These are phyloP conservation scores for Aspergillus piperis DNA, from an alignment of 2,329 filamentous ascomycete species.

Conservation along the genomic window DNA sequence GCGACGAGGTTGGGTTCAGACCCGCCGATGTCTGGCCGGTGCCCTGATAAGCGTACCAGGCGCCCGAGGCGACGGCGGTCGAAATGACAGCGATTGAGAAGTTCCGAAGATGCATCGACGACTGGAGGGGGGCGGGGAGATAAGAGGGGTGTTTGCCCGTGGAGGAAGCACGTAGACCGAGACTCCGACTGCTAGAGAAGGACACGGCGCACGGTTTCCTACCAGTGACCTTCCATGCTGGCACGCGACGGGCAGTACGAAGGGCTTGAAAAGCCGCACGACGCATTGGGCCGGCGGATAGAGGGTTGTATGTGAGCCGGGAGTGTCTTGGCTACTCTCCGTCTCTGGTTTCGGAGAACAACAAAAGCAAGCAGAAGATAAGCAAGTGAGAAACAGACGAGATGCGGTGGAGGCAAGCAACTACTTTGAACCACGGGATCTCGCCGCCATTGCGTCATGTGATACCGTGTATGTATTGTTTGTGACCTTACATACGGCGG, in stretches of 20 bases:
- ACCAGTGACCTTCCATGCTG: constrained; percentile 46
- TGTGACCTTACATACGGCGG: not conserved
- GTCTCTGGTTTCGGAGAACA: constrained; percentile 5
- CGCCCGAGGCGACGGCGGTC: constrained; percentile 50
- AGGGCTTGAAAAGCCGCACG: constrained; percentile 49
- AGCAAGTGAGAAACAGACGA: not conserved
- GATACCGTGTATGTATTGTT: constrained; percentile 4
- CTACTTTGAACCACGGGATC: not conserved
- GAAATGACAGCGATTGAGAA: constrained; percentile 52
- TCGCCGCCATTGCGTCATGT: constrained; percentile 7
- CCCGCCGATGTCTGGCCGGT: constrained; percentile 29
- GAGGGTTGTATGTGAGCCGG: constrained; percentile 8
- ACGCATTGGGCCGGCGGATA: constrained; percentile 45
- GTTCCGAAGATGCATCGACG: constrained; percentile 53
- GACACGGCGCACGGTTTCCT: constrained; percentile 38
- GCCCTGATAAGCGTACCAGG: constrained; percentile 52
- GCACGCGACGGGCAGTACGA: constrained; percentile 49
- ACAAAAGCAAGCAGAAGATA: not conserved
- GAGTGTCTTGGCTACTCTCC: constrained; percentile 14
- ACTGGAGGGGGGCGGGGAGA: constrained; percentile 40
- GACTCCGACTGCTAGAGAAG: constrained; percentile 40
- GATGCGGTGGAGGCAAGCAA: not conserved
- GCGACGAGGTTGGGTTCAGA: constrained; percentile 27
- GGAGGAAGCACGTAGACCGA: constrained; percentile 38
- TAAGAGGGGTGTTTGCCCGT: constrained; percentile 38